These are phyloP conservation scores for Annulohypoxylon moriforme DNA, from an alignment of 495 filamentous ascomycete species.

Conservation along the genomic window DNA sequence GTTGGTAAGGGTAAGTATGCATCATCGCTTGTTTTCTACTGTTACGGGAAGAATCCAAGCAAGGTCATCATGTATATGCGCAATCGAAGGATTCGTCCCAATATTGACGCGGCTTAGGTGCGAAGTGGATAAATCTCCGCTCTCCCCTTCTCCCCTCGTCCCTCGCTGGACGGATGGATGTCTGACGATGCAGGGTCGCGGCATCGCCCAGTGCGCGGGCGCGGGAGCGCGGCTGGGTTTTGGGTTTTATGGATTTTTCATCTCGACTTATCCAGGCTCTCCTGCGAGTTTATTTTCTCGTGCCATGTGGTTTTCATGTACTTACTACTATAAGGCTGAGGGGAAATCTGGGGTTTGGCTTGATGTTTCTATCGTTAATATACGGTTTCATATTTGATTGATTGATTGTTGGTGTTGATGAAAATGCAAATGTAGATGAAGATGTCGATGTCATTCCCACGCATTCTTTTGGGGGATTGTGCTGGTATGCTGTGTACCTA, in stretches of 20 bases:
- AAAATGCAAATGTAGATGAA: not conserved
- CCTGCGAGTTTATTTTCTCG: slow-evolving; percentile 7
- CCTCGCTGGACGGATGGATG: not conserved
- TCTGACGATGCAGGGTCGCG: slow-evolving; percentile 7
- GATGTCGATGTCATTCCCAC: not conserved
- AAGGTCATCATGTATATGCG: not conserved
- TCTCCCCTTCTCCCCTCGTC: not conserved
- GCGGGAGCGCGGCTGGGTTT: not conserved
- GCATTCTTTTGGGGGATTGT: not conserved
- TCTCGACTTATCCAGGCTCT: not conserved
- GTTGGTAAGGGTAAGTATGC: not conserved
- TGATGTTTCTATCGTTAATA: not conserved
- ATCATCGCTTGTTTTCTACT: slow-evolving; percentile 1
- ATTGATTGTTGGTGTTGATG: not conserved
- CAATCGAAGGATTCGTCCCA: slow-evolving; percentile 13
- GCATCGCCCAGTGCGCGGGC: not conserved
- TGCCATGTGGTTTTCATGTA: slow-evolving; percentile 30
- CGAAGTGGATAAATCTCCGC: not conserved
- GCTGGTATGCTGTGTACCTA: not conserved
- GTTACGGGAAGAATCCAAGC: not conserved
- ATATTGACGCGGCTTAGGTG: not conserved
- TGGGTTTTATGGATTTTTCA: not conserved
- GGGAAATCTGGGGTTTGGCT: slow-evolving; percentile 18
- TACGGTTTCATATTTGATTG: not conserved
- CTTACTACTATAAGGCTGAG: slow-evolving; percentile 27